Conservation (phyloP, 2,329 filamentous ascomycete species). For the Nakataea oryzae region DNA sequence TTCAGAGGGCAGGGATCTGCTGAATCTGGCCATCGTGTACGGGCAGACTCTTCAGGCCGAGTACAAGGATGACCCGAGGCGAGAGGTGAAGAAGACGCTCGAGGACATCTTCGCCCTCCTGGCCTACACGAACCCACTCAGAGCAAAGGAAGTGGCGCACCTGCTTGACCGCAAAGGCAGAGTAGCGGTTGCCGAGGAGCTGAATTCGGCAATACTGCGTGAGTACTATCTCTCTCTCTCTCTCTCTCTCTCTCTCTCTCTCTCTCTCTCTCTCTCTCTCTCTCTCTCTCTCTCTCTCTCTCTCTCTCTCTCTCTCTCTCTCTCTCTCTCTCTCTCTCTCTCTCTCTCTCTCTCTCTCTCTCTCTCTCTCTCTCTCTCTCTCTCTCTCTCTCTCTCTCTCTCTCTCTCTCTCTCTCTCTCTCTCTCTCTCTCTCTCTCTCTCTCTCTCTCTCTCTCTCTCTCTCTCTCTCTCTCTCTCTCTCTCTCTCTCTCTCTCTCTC, state of each 20-base stretch:
- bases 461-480: not conserved
- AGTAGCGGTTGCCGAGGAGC: slow-evolving; percentile 74
- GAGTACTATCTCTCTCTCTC: slow-evolving; percentile 22
- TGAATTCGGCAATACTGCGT: slow-evolving; percentile 91
- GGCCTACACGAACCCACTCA: slow-evolving; percentile 73
- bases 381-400: not conserved
- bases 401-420: not conserved
- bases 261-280: not conserved
- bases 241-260: not conserved
- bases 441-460: not conserved
- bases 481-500: not conserved
- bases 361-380: not conserved
- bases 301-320: not conserved
- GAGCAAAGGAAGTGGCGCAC: slow-evolving; percentile 63
- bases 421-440: not conserved
- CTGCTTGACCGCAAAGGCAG: slow-evolving; percentile 68
- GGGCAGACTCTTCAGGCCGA: slow-evolving; percentile 70
- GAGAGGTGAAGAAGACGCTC: slow-evolving; percentile 62
- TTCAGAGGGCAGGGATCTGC: slow-evolving; percentile 30
- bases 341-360: not conserved
- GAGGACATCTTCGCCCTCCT: slow-evolving; percentile 81
- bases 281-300: not conserved
- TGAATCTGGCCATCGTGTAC: slow-evolving; percentile 64
- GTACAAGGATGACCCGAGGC: slow-evolving; percentile 60
- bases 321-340: not conserved